Conservation (phyloP, 306 rosid genomes). For the Citrullus colocynthis region DNA sequence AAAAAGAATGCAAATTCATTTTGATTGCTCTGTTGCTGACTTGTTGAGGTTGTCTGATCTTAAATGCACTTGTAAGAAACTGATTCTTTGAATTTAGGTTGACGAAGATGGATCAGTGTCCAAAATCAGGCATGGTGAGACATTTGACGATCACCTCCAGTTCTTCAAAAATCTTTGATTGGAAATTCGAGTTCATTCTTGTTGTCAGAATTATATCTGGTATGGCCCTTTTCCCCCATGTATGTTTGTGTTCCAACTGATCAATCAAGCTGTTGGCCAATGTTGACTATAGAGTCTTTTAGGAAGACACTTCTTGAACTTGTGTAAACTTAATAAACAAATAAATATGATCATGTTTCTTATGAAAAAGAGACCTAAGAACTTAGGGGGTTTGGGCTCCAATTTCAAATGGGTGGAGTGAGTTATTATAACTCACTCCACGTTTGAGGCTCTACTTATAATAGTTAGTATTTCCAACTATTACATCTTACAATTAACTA, state of each 20-base stretch:
- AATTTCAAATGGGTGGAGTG: too few relatives aligned
- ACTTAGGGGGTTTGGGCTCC: background rate
- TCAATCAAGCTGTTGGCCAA: background rate
- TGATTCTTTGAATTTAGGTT: slow-evolving; percentile 32
- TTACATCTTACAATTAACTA: too few relatives aligned
- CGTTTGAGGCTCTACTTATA: too few relatives aligned
- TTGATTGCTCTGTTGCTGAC: background rate
- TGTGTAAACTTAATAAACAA: background rate
- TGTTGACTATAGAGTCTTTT: background rate
- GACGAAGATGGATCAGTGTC: slow-evolving; percentile 65
- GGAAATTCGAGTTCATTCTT: background rate
- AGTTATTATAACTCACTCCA: too few relatives aligned
- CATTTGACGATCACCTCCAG: slow-evolving; percentile 66
- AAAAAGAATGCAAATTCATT: background rate
- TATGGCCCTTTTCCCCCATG: background rate
- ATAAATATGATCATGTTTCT: background rate
- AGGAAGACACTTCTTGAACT: background rate
- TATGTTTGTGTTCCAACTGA: background rate
- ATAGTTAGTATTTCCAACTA: too few relatives aligned
- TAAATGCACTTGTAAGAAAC: background rate
- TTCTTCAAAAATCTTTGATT: slow-evolving; percentile 68
- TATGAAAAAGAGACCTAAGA: background rate
- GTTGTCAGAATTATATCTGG: background rate
- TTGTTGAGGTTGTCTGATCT: background rate
- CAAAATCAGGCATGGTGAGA: slow-evolving; percentile 86